Evolutionary conservation across 805 yeast species (phyloP), one percentile per base, ranked within the genome.

Genomic region (Cyberlindnera meyerae): DNA sequence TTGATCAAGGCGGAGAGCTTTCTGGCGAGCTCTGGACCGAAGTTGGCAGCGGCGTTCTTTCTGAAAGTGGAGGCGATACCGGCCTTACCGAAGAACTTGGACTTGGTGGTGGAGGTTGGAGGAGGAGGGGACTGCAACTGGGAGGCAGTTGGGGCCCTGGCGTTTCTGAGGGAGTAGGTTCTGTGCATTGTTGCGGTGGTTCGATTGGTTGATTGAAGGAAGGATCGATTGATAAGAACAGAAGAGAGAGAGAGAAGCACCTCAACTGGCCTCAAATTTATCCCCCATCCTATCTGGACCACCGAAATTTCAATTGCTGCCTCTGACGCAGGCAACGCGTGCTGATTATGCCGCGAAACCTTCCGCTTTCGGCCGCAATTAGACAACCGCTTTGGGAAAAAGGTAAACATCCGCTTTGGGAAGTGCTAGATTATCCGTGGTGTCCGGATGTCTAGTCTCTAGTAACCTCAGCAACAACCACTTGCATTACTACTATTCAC

Each of bases 21-120:
- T 67, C 94, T 80, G 29, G 97, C 77, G 58, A 93, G 73, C 66
- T 90, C 97, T 30, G 97, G 97, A 40, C 97, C 97, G 57, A 87
- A 77, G 30, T 83, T 77, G 48, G 95, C 96, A 40, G 97, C 95
- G 42, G 95, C 75, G 52, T 77, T 70, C 64, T 82, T 86, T 65
- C 95, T 80, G 60, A 84, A 72, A 14, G 77, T 61, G 47, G 79
- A 73, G 34, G 86, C 75, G 49, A 84, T 68, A 22, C 85, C 78
- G 17, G 81, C 73, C 52, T 76, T 73, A 56, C 94, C 94, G 57
- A 84, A 84, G 62, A 82, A 84, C 57, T 70, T 76, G 55, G 80
- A 77, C 52, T 67, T 73, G 54, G 89, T 82, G 34, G 86, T 66
- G 9, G 90, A 76, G 26, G 87, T 72, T 50, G 89, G 90, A 22